These are phyloP conservation scores for Metschnikowia chrysomelidarum DNA, from an alignment of 805 yeast genomes.

Conservation along the genomic window DNA sequence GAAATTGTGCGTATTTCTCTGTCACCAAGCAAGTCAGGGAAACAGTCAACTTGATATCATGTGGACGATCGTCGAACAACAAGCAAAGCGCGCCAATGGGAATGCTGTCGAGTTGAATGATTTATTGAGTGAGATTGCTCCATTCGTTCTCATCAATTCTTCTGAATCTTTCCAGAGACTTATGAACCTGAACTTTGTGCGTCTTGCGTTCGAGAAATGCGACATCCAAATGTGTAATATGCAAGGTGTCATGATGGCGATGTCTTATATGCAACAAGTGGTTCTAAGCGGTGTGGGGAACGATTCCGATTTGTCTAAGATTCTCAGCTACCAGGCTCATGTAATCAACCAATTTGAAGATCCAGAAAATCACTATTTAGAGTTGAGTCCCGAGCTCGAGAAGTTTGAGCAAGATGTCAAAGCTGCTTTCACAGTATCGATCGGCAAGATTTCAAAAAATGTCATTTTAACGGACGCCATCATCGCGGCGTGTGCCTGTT, in stretches of 20 bases:
- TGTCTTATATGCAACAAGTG: slow-evolving; percentile 3
- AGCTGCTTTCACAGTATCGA: slow-evolving; percentile 1
- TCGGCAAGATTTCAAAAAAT: neutral
- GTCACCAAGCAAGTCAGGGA: slow-evolving; percentile 23
- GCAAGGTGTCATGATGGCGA: slow-evolving; percentile 24
- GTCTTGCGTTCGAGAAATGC: slow-evolving; percentile 25
- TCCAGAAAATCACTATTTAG: slow-evolving; percentile 37
- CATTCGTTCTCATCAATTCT: slow-evolving; percentile 20
- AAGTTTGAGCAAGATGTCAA: slow-evolving; percentile 18
- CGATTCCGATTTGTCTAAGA: slow-evolving; percentile 16
- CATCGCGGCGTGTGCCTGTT: too few relatives aligned
- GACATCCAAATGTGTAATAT: slow-evolving; percentile 31
- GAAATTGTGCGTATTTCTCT: slow-evolving; percentile 30
- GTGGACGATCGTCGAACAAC: slow-evolving; percentile 35
- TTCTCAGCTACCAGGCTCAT: slow-evolving; percentile 28
- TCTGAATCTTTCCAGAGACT: slow-evolving; percentile 8
- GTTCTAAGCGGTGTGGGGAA: neutral
- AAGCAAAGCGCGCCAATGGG: slow-evolving; percentile 24
- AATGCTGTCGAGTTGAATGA: slow-evolving; percentile 24
- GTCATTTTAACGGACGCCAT: neutral
- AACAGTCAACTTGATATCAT: slow-evolving; percentile 32
- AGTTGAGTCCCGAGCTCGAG: slow-evolving; percentile 23
- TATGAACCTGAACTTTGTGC: slow-evolving; percentile 31
- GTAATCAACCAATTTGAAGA: slow-evolving; percentile 38
- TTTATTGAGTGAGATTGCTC: slow-evolving; percentile 30